Evolutionary conservation across 768 basidiomycete species (phyloP).

Genomic region (Suillus subluteus): DNA sequence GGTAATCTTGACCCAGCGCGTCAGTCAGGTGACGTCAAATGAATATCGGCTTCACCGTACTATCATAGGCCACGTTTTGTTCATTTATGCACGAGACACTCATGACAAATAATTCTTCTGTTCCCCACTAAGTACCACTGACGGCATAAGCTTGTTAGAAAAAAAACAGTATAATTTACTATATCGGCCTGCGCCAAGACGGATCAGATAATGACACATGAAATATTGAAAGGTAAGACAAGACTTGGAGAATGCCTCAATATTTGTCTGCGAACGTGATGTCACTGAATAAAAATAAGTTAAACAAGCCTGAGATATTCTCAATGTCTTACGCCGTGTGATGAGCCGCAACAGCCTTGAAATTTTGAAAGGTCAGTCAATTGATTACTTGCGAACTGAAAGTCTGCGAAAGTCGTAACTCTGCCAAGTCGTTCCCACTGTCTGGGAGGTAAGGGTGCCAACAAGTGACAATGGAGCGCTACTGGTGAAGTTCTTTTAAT

Average conservation of each 20-base stretch:
- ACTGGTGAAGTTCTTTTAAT: not conserved
- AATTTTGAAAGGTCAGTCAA: not conserved
- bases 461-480: not conserved
- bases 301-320: not conserved
- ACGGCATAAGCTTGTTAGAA: conserved; percentile 1
- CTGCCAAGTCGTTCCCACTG: not conserved
- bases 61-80: conserved; percentile 1
- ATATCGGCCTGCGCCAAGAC: not conserved
- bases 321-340: not conserved
- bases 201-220: not conserved
- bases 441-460: not conserved
- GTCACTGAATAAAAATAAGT: not conserved
- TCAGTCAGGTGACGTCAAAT: not conserved
- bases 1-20: conserved; percentile 1
- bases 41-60: not conserved
- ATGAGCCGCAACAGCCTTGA: not conserved
- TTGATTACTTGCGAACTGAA: not conserved
- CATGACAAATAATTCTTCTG: not conserved
- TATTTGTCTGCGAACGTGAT: not conserved
- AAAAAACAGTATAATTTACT: not conserved
- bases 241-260: not conserved
- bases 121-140: conserved; percentile 7
- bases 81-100: not conserved
- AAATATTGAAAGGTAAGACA: not conserved
- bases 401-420: not conserved